Percentiles rank a stretch among this genome's conserved stretches.
Evolutionary conservation across 2,329 filamentous ascomycete genomes (phyloP).

Genomic region (Colletotrichum neosansevieriae): DNA sequence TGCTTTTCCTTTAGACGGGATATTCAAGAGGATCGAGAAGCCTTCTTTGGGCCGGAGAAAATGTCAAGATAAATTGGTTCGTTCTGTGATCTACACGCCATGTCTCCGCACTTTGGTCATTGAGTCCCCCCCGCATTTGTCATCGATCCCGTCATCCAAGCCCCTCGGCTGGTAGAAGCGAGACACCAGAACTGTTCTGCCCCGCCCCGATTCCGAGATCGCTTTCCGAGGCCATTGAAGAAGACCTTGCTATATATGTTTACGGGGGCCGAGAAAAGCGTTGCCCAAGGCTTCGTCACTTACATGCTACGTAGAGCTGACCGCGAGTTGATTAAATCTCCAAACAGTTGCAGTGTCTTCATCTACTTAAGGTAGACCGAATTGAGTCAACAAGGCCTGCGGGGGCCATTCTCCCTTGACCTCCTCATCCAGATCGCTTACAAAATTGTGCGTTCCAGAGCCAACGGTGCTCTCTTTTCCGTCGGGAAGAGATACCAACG

Average conservation of each 20-base stretch:
- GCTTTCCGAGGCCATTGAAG: background rate
- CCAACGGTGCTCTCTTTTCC: constrained; percentile 4
- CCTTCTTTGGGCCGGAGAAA: background rate
- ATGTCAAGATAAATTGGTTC: background rate
- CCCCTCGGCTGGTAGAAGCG: background rate
- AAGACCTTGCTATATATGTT: background rate
- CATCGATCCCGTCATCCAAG: constrained; percentile 25
- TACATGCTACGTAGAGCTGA: no score
- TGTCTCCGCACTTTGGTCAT: constrained; percentile 30
- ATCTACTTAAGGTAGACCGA: background rate
- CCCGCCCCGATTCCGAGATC: constrained; percentile 18
- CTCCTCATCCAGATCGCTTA: background rate
- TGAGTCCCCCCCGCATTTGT: constrained; percentile 33
- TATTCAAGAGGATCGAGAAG: background rate
- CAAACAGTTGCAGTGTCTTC: no score
- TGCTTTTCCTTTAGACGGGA: no score
- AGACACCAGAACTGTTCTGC: background rate
- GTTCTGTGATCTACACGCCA: background rate
- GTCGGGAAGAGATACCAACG: constrained; percentile 7
- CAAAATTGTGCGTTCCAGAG: constrained; percentile 13
- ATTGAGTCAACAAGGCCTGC: constrained; percentile 22
- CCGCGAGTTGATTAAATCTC: no score
- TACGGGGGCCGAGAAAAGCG: background rate
- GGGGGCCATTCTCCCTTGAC: constrained; percentile 11
- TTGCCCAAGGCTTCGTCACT: background rate